phyloP scores from a whole-genome alignment of 2,329 filamentous ascomycete genomes.

The Capronia epimyces region DNA sequence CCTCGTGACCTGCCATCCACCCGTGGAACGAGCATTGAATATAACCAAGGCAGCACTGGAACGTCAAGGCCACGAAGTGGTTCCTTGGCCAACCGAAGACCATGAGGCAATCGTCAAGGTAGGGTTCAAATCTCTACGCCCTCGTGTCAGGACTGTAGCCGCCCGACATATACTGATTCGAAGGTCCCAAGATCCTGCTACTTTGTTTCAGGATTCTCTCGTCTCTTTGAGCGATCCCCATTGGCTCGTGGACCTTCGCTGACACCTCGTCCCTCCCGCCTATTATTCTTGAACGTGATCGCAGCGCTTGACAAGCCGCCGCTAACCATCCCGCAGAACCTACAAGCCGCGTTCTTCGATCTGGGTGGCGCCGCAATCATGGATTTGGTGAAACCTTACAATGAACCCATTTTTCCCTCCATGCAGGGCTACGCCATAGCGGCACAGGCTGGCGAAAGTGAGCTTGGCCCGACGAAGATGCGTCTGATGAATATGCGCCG shows the following conservation, averaged over 20 bases:
- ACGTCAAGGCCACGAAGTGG: conserved; percentile 37
- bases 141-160: neutral
- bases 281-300: too few species aligned
- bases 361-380: conserved; percentile 30
- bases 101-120: conserved; percentile 32
- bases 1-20: conserved; percentile 36
- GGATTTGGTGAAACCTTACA: conserved; percentile 26
- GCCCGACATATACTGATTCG: too few species aligned
- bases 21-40: conserved; percentile 35
- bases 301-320: neutral
- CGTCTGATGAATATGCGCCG: conserved; percentile 31
- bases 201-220: too few species aligned
- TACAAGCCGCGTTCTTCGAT: conserved; percentile 28
- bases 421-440: conserved; percentile 28
- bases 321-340: conserved; percentile 28
- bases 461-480: conserved; percentile 31
- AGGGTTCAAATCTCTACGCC: neutral
- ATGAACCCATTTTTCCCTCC: conserved; percentile 30
- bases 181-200: too few species aligned
- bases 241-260: too few species aligned
- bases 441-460: conserved; percentile 24
- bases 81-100: conserved; percentile 32
- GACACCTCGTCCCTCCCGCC: too few species aligned
- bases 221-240: too few species aligned
- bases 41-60: conserved; percentile 34